phyloP scores from a whole-genome alignment of 345 rosid species.

The Dipteronia dyeriana region DNA sequence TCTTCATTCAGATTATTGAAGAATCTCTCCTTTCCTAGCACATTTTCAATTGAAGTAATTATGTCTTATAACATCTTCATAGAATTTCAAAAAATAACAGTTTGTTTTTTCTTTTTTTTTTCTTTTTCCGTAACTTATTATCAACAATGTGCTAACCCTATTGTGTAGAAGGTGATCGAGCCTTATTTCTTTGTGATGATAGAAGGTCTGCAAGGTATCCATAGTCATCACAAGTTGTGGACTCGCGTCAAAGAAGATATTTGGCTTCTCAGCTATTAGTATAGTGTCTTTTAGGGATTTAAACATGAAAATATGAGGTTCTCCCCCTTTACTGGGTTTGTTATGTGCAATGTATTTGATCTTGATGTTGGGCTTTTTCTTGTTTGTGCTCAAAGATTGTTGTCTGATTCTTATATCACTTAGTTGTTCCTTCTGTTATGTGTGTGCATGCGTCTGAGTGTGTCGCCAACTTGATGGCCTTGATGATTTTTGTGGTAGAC shows the following conservation, averaged over 20 bases:
- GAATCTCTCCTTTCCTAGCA: background rate
- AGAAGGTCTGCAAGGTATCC: slow-evolving; percentile 16
- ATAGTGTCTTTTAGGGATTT: background rate
- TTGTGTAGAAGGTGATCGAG: slow-evolving; percentile 38
- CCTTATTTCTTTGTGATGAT: slow-evolving; percentile 30
- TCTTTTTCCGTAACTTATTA: background rate
- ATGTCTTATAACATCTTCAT: background rate
- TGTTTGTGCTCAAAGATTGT: background rate
- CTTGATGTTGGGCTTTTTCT: background rate
- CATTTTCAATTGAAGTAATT: background rate
- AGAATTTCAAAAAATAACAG: background rate
- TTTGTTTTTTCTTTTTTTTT: too few species aligned
- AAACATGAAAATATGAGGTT: background rate
- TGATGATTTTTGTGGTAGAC: background rate
- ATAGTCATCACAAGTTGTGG: slow-evolving; percentile 25
- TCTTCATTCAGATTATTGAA: background rate
- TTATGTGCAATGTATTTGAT: background rate
- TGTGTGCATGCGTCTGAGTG: background rate
- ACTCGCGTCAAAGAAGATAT: slow-evolving; percentile 25
- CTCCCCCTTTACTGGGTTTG: background rate
- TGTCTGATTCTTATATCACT: background rate
- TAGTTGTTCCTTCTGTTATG: background rate
- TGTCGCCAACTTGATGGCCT: too few species aligned
- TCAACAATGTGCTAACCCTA: slow-evolving; percentile 25
- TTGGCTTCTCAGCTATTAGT: slow-evolving; percentile 18